These are phyloP conservation scores for Skeletonema tropicum DNA, from an alignment of 108 stramenopile genomes.

Conservation along the genomic window DNA sequence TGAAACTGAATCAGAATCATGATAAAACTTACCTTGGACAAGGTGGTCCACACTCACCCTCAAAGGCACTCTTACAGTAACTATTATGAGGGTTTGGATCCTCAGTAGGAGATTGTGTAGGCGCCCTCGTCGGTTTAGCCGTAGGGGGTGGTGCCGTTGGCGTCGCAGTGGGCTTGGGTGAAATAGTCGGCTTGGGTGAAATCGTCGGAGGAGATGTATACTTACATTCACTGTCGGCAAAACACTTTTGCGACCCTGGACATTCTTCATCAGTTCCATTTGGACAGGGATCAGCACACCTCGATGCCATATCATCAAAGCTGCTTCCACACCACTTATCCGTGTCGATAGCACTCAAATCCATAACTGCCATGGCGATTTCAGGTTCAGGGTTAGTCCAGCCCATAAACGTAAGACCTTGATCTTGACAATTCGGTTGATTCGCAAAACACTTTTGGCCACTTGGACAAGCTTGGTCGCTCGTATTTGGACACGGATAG, in stretches of 20 bases:
- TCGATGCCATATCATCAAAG: slow-evolving; percentile 41
- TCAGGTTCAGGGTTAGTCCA: background rate
- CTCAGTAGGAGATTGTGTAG: slow-evolving; percentile 25
- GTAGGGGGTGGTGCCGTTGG: background rate
- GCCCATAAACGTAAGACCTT: background rate
- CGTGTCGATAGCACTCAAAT: background rate
- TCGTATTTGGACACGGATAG: background rate
- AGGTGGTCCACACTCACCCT: slow-evolving; percentile 31
- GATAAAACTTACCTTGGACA: slow-evolving; percentile 10
- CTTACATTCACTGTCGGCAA: slow-evolving; percentile 37
- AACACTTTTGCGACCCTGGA: slow-evolving; percentile 35
- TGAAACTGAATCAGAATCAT: background rate
- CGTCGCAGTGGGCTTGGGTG: background rate
- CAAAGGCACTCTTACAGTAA: slow-evolving; percentile 25
- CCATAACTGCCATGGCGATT: background rate
- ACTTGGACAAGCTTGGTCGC: background rate
- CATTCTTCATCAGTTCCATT: slow-evolving; percentile 29
- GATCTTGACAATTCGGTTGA: background rate
- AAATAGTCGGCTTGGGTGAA: background rate
- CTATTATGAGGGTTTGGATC: slow-evolving; percentile 24
- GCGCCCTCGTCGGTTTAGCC: background rate
- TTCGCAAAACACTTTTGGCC: slow-evolving; percentile 3
- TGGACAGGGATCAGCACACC: slow-evolving; percentile 41
- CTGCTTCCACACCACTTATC: slow-evolving; percentile 29
- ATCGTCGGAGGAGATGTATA: background rate